Evolutionary conservation across 2,329 filamentous ascomycete genomes (phyloP).

Genomic region (Neofusicoccum cordaticola): DNA sequence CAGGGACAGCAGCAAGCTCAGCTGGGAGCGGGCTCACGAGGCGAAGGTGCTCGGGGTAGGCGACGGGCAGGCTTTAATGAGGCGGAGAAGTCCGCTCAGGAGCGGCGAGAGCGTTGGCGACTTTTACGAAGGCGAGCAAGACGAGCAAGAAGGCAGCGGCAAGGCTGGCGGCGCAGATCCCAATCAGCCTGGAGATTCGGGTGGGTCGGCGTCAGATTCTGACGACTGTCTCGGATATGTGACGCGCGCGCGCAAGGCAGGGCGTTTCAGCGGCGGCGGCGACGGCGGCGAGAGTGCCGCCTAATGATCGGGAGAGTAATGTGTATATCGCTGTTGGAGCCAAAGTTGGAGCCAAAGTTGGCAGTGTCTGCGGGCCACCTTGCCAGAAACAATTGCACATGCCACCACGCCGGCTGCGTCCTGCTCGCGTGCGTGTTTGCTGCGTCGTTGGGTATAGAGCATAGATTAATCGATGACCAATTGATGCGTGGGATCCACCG

Average conservation of each 20-base stretch:
- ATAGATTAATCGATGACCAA: constrained; percentile 9
- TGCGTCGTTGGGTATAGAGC: constrained; percentile 5
- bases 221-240: constrained; percentile 16
- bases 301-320: constrained; percentile 1
- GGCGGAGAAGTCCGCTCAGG: constrained; percentile 31
- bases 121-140: constrained; percentile 1
- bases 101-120: constrained; percentile 31
- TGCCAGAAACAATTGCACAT: background rate
- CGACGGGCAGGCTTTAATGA: constrained; percentile 19
- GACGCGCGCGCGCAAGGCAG: constrained; percentile 2
- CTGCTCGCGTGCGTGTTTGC: background rate
- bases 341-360: background rate
- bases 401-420: background rate
- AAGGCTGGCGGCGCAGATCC: constrained; percentile 17
- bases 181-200: constrained; percentile 19
- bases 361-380: background rate
- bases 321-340: too few relatives aligned
- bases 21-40: constrained; percentile 30
- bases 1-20: constrained; percentile 37
- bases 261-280: background rate
- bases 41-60: constrained; percentile 19
- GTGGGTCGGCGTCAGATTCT: constrained; percentile 17
- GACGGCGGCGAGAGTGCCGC: background rate
- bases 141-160: constrained; percentile 2
- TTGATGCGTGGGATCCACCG: constrained; percentile 7